Base-by-base conservation (phyloP, 2,329 filamentous ascomycete species). In the Nemania abortiva region DNA sequence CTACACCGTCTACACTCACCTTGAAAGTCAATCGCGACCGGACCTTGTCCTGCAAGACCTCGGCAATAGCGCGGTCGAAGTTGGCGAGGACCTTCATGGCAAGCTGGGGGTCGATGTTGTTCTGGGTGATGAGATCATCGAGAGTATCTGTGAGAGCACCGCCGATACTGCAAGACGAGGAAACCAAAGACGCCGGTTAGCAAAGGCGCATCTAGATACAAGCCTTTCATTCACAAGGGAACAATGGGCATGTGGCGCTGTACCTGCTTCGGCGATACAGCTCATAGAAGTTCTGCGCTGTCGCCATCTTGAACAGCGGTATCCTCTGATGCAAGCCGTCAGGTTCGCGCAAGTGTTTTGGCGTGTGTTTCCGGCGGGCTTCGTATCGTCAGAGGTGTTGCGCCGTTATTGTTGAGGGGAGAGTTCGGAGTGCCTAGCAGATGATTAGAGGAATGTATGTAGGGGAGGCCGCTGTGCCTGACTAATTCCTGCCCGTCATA, bases 211-310 rank as follows among this genome's bases (percentile, higher is more conserved):
- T 65, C 29, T 34, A 50, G 18, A 24, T 27, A 59, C 61, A 55
- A 24, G 55, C 52, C 60, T 54, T 34, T 53, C 66, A 52, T 62
- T 47, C 56, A 13, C 66, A 59, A 42, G 31, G 45, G 27, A 31
- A 29, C 37, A 20, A 31, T 70, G 66, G 68, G 59, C 69, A 66
- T 70, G 60, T 62, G 64, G 54, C 56, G 72, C 70, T 71, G 66
- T 93, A 98, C 96, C 95, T 98, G 90, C 94, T 97, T 85, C 95
- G 92, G 77, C 96, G 93, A 83, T 99, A 99, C 79, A 99, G 91
- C 89, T 99, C 96, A 83, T 98, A 99, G 85, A 88, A 91, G 39
- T 87, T 87, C 80, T 89, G 86, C 71, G 80, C 82, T 66, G 87
- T 83, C 82, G 77, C 77, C 77, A 79, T 79, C 64, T 74, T 76